A percentile compares a stretch with the other conserved stretches of the same genome.
Evolutionary conservation across 2,329 filamentous ascomycete species (phyloP).

Genomic region (Chlorencoelia australis): DNA sequence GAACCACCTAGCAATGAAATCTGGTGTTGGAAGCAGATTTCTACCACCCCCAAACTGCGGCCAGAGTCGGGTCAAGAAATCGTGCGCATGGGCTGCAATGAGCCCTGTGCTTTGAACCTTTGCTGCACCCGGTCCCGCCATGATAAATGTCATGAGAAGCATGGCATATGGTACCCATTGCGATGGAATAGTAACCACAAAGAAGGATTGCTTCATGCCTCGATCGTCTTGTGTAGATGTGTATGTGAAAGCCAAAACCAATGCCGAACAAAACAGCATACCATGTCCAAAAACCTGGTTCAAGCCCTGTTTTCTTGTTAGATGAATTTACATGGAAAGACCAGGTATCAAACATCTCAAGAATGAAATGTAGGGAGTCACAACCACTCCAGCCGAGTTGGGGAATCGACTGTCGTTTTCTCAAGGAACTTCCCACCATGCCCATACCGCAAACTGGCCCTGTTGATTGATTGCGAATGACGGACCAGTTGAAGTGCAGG

Average conservation of each 20-base stretch:
- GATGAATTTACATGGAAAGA: constrained; percentile 19
- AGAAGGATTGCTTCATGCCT: constrained; percentile 64
- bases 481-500: constrained; percentile 40
- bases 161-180: constrained; percentile 75
- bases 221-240: constrained; percentile 81
- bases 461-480: constrained; percentile 42
- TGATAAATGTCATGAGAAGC: constrained; percentile 63
- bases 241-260: constrained; percentile 73
- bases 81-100: constrained; percentile 77
- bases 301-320: constrained; percentile 34
- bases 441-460: constrained; percentile 41
- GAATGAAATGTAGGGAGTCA: constrained; percentile 28
- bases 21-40: constrained; percentile 67
- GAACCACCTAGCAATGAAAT: constrained; percentile 59
- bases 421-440: constrained; percentile 46
- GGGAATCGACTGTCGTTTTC: constrained; percentile 36
- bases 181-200: constrained; percentile 73
- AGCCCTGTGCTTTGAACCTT: constrained; percentile 66
- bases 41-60: constrained; percentile 78
- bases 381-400: constrained; percentile 28
- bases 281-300: constrained; percentile 40
- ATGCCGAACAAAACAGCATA: constrained; percentile 46
- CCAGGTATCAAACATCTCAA: constrained; percentile 10
- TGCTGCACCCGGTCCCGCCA: constrained; percentile 46
- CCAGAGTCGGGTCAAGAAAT: constrained; percentile 82